Evolutionary conservation across 805 yeast genomes (phyloP).

Genomic region (Pichia californica): DNA sequence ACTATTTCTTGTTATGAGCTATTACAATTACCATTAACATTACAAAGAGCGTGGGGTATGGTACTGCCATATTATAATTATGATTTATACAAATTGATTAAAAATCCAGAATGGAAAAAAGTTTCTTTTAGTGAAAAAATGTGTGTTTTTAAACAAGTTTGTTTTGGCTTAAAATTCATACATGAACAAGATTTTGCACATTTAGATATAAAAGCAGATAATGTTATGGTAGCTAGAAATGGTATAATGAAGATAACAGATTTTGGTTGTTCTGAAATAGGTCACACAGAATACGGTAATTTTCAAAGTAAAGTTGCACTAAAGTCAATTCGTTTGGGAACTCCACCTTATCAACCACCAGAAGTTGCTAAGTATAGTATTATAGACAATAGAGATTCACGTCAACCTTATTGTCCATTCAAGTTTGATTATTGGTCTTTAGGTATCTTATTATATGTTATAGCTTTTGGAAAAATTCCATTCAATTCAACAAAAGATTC

Average conservation of each 20-base stretch:
- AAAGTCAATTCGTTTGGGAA: conserved; percentile 52
- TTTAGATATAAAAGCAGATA: conserved; percentile 72
- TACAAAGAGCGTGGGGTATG: conserved; percentile 73
- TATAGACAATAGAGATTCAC: conserved; percentile 19
- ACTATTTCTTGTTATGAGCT: conserved; percentile 50
- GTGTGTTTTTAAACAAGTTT: conserved; percentile 65
- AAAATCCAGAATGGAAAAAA: conserved; percentile 53
- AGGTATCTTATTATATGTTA: conserved; percentile 59
- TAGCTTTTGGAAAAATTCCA: conserved; percentile 54
- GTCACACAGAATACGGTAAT: conserved; percentile 49
- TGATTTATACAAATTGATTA: conserved; percentile 53
- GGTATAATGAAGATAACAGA: conserved; percentile 68
- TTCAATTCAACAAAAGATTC: conserved; percentile 43
- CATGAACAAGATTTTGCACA: conserved; percentile 67
- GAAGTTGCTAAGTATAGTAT: conserved; percentile 53
- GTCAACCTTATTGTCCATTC: conserved; percentile 44
- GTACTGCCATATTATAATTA: conserved; percentile 58
- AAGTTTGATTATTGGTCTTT: conserved; percentile 68
- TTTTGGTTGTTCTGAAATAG: conserved; percentile 69
- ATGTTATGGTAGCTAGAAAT: conserved; percentile 48
- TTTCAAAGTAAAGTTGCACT: conserved; percentile 33
- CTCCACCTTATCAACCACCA: conserved; percentile 78
- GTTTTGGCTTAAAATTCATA: conserved; percentile 52
- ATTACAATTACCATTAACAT: conserved; percentile 50
- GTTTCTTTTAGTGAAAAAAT: conserved; percentile 45